Conservation (phyloP, 2,329 filamentous ascomycete genomes). For the Grosmannia clavigera region DNA sequence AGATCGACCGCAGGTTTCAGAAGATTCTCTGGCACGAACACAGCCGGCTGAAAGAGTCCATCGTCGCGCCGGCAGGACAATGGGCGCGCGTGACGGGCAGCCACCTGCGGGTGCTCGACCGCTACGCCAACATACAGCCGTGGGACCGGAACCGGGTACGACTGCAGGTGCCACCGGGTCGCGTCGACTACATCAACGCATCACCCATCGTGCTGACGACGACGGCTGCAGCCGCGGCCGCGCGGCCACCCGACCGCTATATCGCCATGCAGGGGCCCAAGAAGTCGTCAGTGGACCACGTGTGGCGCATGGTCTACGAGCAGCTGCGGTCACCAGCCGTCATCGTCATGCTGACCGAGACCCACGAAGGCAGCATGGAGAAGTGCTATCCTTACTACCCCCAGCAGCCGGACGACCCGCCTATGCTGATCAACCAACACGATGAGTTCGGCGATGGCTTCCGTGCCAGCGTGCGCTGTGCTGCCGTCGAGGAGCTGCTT, state of each 20-base stretch:
- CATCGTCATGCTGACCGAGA: conserved; percentile 90
- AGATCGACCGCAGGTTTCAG: conserved; percentile 37
- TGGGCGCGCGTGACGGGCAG: conserved; percentile 41
- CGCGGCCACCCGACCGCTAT: conserved; percentile 42
- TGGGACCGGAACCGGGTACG: conserved; percentile 79
- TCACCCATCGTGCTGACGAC: conserved; percentile 51
- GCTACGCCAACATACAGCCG: conserved; percentile 81
- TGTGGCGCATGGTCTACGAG: conserved; percentile 93
- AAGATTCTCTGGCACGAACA: conserved; percentile 43
- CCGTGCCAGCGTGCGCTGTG: conserved; percentile 55
- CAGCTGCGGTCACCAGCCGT: conserved; percentile 61
- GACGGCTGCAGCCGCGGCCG: conserved; percentile 18
- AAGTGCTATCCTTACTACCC: conserved; percentile 92
- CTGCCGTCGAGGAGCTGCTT: conserved; percentile 42
- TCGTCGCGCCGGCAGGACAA: conserved; percentile 24
- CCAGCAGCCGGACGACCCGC: conserved; percentile 33
- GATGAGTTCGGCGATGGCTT: conserved; percentile 56
- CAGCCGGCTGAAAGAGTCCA: conserved; percentile 28
- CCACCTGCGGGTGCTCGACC: conserved; percentile 54
- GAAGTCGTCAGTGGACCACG: conserved; percentile 58
- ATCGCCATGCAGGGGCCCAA: conserved; percentile 95
- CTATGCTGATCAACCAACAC: conserved; percentile 46
- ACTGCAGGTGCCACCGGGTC: conserved; percentile 61
- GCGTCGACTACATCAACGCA: conserved; percentile 72
- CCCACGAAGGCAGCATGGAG: conserved; percentile 61